phyloP scores from a whole-genome alignment of 2,329 filamentous ascomycete species.

The Cercospora citrullina region DNA sequence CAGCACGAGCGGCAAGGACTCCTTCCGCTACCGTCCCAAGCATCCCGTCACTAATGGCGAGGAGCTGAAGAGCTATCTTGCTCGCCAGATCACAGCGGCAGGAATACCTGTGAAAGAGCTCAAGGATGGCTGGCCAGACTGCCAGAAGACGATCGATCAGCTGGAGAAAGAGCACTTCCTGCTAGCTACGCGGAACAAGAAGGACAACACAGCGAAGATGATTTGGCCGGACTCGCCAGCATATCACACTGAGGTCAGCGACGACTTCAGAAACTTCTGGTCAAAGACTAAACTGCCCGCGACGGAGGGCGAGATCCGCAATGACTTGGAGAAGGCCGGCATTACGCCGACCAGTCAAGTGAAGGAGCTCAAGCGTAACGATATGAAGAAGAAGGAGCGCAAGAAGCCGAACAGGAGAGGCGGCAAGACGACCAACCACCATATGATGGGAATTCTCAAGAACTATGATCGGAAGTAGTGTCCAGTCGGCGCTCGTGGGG shows the following conservation, averaged over 20 bases:
- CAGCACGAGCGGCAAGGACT: constrained; percentile 54
- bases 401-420: constrained; percentile 72
- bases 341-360: constrained; percentile 84
- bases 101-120: constrained; percentile 85
- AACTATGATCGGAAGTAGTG: constrained; percentile 54
- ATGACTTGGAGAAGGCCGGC: constrained; percentile 72
- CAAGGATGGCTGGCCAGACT: constrained; percentile 92
- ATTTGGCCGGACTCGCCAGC: constrained; percentile 83
- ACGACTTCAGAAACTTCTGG: constrained; percentile 84
- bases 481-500: background rate
- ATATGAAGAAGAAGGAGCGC: constrained; percentile 60
- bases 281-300: constrained; percentile 73
- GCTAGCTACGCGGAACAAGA: constrained; percentile 85
- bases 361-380: constrained; percentile 60
- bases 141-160: constrained; percentile 72
- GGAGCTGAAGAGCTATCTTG: constrained; percentile 76
- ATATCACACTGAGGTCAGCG: constrained; percentile 60
- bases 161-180: constrained; percentile 78
- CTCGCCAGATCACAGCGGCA: constrained; percentile 75
- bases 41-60: constrained; percentile 78
- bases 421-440: constrained; percentile 81
- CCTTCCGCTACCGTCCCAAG: constrained; percentile 80
- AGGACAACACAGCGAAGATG: constrained; percentile 81
- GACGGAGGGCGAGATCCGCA: constrained; percentile 70
- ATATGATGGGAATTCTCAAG: constrained; percentile 80